Conservation (phyloP, 176 grass and related monocot genomes). For the Themeda triandra region DNA sequence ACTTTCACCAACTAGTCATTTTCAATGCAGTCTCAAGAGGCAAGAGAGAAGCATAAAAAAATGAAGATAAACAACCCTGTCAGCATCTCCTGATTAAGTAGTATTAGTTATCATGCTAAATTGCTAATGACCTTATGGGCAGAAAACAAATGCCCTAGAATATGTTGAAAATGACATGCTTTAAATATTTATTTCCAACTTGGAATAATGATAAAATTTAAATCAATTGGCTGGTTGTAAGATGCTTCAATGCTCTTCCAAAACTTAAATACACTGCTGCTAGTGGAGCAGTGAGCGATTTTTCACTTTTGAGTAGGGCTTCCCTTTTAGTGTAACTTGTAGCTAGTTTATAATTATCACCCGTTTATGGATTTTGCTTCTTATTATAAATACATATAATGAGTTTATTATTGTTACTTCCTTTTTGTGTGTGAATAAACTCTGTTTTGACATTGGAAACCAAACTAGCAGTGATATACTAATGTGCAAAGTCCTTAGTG, state of each 20-base stretch:
- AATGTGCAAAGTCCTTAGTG: background rate
- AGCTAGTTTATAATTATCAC: background rate
- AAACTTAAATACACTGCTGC: background rate
- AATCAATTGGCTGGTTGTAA: background rate
- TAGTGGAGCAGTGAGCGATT: background rate
- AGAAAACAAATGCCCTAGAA: background rate
- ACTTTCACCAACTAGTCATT: constrained; percentile 38
- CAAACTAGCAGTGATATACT: background rate
- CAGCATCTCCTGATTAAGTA: background rate
- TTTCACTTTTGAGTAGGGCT: background rate
- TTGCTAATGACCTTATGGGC: background rate
- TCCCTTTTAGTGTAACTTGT: background rate
- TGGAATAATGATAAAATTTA: too few relatives aligned
- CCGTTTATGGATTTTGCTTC: background rate
- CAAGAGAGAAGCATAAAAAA: background rate
- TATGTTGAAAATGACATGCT: background rate
- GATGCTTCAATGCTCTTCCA: background rate
- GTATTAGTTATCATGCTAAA: background rate
- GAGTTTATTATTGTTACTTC: background rate
- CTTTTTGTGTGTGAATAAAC: background rate
- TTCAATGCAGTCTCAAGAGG: constrained; percentile 9
- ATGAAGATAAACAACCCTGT: constrained; percentile 4
- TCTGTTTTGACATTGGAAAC: background rate
- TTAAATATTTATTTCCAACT: background rate
- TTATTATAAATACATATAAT: background rate